Conservation (phyloP, 2,329 filamentous ascomycete genomes). For the Whalleya microplaca region DNA sequence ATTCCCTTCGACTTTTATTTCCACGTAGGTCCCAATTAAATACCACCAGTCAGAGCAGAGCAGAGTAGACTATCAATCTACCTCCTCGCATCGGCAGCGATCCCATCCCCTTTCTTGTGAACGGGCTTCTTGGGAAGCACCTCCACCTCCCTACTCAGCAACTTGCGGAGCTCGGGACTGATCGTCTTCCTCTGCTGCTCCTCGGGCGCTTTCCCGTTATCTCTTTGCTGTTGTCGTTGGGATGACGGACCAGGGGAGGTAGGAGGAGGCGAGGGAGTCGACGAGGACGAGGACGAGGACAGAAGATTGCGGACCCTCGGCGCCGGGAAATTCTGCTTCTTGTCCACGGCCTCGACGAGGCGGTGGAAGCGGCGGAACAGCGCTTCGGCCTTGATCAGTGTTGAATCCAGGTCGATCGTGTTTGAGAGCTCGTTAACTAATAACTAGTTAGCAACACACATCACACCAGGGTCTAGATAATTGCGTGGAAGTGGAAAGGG, state of each 20-base stretch:
- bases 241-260: constrained; percentile 14
- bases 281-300: constrained; percentile 17
- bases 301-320: constrained; percentile 49
- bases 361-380: constrained; percentile 88
- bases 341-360: constrained; percentile 88
- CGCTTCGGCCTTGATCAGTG: constrained; percentile 83
- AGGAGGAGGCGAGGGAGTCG: constrained; percentile 26
- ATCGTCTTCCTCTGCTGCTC: constrained; percentile 50
- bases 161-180: constrained; percentile 58
- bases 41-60: too few species aligned
- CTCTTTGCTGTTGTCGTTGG: constrained; percentile 15
- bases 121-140: constrained; percentile 33
- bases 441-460: constrained; percentile 16
- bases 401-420: constrained; percentile 87
- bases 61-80: too few species aligned
- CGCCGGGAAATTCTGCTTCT: constrained; percentile 81
- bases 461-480: constrained; percentile 1
- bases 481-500: constrained; percentile 28
- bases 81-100: constrained; percentile 25
- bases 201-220: constrained; percentile 43
- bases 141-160: constrained; percentile 49
- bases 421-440: constrained; percentile 92
- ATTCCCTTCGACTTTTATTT: not conserved
- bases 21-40: not conserved
- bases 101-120: constrained; percentile 32